Conservation (phyloP, 2,329 filamentous ascomycete genomes). For the Calonectria montana region DNA sequence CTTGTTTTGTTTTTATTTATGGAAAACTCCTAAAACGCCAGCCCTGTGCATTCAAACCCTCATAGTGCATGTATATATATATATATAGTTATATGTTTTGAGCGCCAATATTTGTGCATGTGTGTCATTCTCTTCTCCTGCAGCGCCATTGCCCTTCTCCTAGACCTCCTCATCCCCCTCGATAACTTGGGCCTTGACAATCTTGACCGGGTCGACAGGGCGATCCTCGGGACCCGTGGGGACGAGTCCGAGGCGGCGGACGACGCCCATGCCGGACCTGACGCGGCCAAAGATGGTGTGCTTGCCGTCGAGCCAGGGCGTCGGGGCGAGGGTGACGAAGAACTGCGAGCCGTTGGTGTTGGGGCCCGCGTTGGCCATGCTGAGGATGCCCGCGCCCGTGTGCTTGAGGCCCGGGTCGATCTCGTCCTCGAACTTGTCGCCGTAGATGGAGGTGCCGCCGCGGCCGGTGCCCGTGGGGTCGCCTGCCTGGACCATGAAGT, state of each 20-base stretch:
- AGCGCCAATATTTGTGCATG: background rate
- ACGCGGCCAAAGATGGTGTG: slow-evolving; percentile 97
- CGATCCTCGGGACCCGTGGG: slow-evolving; percentile 85
- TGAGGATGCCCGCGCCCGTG: slow-evolving; percentile 91
- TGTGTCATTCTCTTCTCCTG: background rate
- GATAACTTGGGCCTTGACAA: slow-evolving; percentile 78
- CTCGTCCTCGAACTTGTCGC: slow-evolving; percentile 94
- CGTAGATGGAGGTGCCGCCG: slow-evolving; percentile 90
- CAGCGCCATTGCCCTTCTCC: background rate
- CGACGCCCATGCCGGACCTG: slow-evolving; percentile 82
- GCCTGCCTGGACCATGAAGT: slow-evolving; percentile 97
- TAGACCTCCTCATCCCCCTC: slow-evolving; percentile 62
- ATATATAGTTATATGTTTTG: background rate
- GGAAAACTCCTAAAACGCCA: slow-evolving; percentile 21
- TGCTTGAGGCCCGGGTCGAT: slow-evolving; percentile 84
- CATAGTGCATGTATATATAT: background rate
- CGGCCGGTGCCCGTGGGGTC: slow-evolving; percentile 95
- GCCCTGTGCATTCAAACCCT: slow-evolving; percentile 6
- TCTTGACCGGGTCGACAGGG: slow-evolving; percentile 84
- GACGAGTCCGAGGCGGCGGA: slow-evolving; percentile 88
- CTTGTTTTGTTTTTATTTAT: no score
- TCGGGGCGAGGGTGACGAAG: slow-evolving; percentile 93
- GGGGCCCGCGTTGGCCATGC: slow-evolving; percentile 95
- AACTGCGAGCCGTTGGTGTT: slow-evolving; percentile 97
- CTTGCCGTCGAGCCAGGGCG: slow-evolving; percentile 96